Percentiles rank a stretch among this genome's conserved stretches.
Conservation (phyloP, 2,329 filamentous ascomycete genomes). For the Simplicillium sp. region DNA sequence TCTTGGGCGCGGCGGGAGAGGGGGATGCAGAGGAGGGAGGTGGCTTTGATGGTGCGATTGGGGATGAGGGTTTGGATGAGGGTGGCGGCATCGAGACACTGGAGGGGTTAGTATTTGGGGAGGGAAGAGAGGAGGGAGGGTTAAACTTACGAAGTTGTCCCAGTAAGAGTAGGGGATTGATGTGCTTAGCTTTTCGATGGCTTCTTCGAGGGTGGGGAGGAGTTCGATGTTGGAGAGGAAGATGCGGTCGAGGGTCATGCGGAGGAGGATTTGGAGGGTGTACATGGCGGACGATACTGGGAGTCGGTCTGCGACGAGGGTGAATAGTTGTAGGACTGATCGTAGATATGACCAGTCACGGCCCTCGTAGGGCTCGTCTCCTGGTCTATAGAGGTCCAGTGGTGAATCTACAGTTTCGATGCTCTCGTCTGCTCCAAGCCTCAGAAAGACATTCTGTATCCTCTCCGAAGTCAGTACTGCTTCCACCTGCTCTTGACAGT, state of each 20-base stretch:
- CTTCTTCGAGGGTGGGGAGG: conserved; percentile 25
- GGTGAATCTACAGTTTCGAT: conserved; percentile 20
- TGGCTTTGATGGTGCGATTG: conserved; percentile 42
- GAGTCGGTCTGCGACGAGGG: conserved; percentile 25
- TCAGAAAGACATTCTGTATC: conserved; percentile 44
- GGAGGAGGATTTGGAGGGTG: conserved; percentile 37
- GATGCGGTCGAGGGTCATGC: conserved; percentile 44
- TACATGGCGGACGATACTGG: conserved; percentile 23
- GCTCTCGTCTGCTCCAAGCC: conserved; percentile 45
- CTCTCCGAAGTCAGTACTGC: conserved; percentile 33
- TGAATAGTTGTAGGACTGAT: conserved; percentile 33
- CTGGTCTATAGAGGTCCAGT: conserved; percentile 12
- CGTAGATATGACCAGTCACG: conserved; percentile 36
- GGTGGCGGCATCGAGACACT: conserved; percentile 41
- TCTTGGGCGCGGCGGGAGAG: conserved; percentile 41
- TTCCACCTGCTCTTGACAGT: conserved; percentile 31
- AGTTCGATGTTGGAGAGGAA: conserved; percentile 33
- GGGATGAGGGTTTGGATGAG: conserved; percentile 35
- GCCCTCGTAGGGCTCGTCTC: conserved; percentile 19
- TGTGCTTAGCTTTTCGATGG: conserved; percentile 32
- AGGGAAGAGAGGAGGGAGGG: neutral
- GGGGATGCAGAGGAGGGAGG: conserved; percentile 51
- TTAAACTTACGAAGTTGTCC: conserved; percentile 31
- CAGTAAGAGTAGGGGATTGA: conserved; percentile 27
- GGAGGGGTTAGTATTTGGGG: conserved; percentile 3